Conservation (phyloP, 2,329 filamentous ascomycete species). For the Colletotrichum sp. region DNA sequence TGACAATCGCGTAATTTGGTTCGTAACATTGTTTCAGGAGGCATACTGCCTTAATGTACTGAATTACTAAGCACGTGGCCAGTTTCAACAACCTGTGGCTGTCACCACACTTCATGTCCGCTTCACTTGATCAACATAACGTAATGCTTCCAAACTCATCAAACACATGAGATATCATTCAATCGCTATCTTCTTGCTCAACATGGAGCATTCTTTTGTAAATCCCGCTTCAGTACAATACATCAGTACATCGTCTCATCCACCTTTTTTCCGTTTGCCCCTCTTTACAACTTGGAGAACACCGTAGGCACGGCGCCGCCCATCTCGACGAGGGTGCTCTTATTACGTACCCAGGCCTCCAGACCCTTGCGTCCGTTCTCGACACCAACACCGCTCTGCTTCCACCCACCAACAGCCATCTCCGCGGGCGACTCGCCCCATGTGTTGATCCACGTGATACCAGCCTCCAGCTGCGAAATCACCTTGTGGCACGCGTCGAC, state of each 20-base stretch:
- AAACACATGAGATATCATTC: slow-evolving; percentile 5
- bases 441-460: slow-evolving; percentile 91
- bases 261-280: background rate
- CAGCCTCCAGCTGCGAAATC: slow-evolving; percentile 74
- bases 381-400: slow-evolving; percentile 84
- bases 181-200: background rate
- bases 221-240: background rate
- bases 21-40: background rate
- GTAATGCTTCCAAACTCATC: background rate
- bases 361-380: slow-evolving; percentile 85
- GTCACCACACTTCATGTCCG: background rate
- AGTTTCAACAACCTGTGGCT: background rate
- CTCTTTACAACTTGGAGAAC: slow-evolving; percentile 70
- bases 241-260: background rate
- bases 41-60: background rate
- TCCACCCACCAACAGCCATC: slow-evolving; percentile 94
- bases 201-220: background rate
- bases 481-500: slow-evolving; percentile 76
- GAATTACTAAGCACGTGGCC: fast-evolving
- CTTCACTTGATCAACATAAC: background rate
- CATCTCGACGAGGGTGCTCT: slow-evolving; percentile 88
- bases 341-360: slow-evolving; percentile 83
- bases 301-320: slow-evolving; percentile 72
- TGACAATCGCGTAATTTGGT: too few relatives aligned
- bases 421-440: slow-evolving; percentile 93